phyloP scores from a whole-genome alignment of 768 basidiomycete genomes.

The Tricholoma terreum region DNA sequence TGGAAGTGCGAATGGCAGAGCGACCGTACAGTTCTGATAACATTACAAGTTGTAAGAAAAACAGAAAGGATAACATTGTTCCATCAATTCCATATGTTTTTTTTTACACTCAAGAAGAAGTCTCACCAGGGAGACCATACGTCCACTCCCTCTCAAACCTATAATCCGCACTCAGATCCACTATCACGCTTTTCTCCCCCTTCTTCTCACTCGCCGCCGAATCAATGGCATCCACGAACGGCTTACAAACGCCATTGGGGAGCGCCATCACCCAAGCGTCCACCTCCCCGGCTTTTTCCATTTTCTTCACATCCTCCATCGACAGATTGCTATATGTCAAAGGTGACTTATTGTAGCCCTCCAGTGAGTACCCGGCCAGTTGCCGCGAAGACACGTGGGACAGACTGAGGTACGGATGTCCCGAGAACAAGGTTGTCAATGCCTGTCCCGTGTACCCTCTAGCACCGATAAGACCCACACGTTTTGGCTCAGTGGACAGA shows the following conservation, averaged over 20 bases:
- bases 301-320: conserved; percentile 70
- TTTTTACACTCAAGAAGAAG: conserved; percentile 33
- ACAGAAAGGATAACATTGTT: conserved; percentile 29
- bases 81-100: conserved; percentile 17
- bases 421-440: conserved; percentile 78
- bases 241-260: conserved; percentile 96
- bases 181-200: conserved; percentile 67
- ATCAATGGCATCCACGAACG: conserved; percentile 94
- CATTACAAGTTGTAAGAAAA: conserved; percentile 15
- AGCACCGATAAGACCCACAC: conserved; percentile 92
- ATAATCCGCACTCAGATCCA: conserved; percentile 94
- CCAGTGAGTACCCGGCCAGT: conserved; percentile 76
- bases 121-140: conserved; percentile 98
- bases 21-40: conserved; percentile 84
- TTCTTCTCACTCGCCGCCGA: conserved; percentile 59
- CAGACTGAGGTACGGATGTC: conserved; percentile 85
- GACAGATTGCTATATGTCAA: conserved; percentile 83
- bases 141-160: conserved; percentile 95
- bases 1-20: conserved; percentile 59
- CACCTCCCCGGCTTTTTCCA: conserved; percentile 88
- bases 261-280: conserved; percentile 99
- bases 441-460: conserved; percentile 95
- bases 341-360: conserved; percentile 74
- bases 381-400: conserved; percentile 97
- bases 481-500: conserved; percentile 65